Evolutionary conservation across 768 basidiomycete genomes (phyloP), one percentile per base, ranked within the genome.

Genomic region (Hygrocybe coccinea): DNA sequence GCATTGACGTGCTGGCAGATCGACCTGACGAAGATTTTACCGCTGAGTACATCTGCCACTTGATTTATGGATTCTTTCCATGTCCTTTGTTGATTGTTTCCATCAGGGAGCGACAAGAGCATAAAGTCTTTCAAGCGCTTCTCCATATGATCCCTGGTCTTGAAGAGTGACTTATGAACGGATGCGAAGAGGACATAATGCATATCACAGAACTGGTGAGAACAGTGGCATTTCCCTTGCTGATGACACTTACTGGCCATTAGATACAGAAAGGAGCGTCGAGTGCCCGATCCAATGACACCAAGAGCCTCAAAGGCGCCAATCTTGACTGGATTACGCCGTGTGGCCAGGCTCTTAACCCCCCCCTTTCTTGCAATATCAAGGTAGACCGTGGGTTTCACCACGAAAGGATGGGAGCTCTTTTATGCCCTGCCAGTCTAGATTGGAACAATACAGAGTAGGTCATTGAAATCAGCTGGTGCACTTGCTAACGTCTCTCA

Each of bases 311-410:
- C 15, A 54, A 54, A 35, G 38, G 39, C 15, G 39, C 52, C 14
- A 51, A 58, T 24, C 19, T 63, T 24, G 55, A 60, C 45, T 63
- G 62, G 62, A 58, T 63, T 19, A 59, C 58, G n/a, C 62, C 62
- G 5, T 39, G 36, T 9, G 54, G 47, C 9, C 39, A 56, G 24
- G 2, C 33, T 10, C 38, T 61, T 35, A 51, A 21, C 34, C 60
- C 62, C n/a, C 52, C 54, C 29, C 29, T 45, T 24, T 60, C 33
- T 14, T 45, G 51, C 11, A 60, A 62, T 47, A 41, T 58, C 25
- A 63, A 63, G 49, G 12, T 44, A 21, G 44, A 57, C 39, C 49
- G 49, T 12, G 59, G 57, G 33, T 61, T 60, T 49, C 52, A 56
- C 41, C 56, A 56, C 51, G 56, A 49, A 43, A 24, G 50, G 12